These are phyloP conservation scores for Fusarium equiseti DNA, from an alignment of 2,329 filamentous ascomycete genomes.

Conservation along the genomic window DNA sequence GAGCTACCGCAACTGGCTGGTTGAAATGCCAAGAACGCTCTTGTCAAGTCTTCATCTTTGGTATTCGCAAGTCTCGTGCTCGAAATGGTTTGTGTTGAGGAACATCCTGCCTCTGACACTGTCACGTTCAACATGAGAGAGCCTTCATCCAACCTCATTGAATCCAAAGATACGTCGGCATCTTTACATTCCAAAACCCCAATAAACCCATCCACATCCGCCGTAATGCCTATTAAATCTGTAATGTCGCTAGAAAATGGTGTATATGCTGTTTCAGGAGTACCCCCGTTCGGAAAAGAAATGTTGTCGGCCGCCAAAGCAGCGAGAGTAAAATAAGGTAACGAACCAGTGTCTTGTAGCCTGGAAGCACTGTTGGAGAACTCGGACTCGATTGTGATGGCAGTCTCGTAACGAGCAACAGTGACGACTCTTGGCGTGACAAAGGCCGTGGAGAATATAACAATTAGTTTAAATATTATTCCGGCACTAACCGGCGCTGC, in stretches of 20 bases:
- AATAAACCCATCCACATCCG: conserved; percentile 53
- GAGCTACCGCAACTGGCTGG: conserved; percentile 38
- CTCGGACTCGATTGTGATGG: conserved; percentile 44
- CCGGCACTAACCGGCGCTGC: conserved; percentile 44
- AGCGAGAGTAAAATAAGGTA: conserved; percentile 52
- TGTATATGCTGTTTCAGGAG: conserved; percentile 52
- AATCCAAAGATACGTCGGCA: conserved; percentile 44
- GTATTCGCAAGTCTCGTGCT: conserved; percentile 34
- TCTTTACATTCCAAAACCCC: conserved; percentile 50
- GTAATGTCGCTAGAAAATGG: conserved; percentile 47
- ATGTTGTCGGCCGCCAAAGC: conserved; percentile 49
- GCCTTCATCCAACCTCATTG: conserved; percentile 35
- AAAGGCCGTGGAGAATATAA: conserved; percentile 54
- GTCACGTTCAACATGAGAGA: conserved; percentile 49
- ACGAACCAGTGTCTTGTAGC: conserved; percentile 42
- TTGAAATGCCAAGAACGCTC: conserved; percentile 36
- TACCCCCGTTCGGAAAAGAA: conserved; percentile 51
- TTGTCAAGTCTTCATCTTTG: conserved; percentile 23
- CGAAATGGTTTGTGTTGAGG: conserved; percentile 33
- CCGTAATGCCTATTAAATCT: conserved; percentile 44
- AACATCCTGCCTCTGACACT: conserved; percentile 41
- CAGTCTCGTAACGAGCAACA: conserved; percentile 40
- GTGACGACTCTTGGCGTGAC: conserved; percentile 51
- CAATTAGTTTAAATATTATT: conserved; percentile 50
- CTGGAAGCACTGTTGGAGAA: conserved; percentile 48